Percentiles rank a stretch among this genome's conserved stretches.
Evolutionary conservation across 225 moss, liverwort and hornwort species (phyloP).

Genomic region (Neckera pumila): DNA sequence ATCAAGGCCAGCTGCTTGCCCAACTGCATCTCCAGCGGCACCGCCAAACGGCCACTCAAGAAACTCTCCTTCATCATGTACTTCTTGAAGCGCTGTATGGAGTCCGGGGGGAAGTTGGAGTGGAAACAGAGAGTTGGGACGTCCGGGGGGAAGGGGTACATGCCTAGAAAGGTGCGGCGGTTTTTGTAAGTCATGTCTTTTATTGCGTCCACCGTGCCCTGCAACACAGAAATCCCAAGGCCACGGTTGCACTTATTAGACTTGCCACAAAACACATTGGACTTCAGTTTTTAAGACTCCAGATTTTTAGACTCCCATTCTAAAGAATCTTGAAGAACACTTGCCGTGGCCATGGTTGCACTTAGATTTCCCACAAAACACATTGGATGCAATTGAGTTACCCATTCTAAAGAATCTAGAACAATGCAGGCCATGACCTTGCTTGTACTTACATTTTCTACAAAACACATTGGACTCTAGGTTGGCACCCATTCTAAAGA

Average conservation of each 20-base stretch:
- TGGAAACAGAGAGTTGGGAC: conserved; percentile 70
- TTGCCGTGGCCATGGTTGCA: not conserved
- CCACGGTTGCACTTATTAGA: not conserved
- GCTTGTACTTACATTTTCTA: not conserved
- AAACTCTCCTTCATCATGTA: conserved; percentile 32
- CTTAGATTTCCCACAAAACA: too few species aligned
- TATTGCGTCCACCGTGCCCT: conserved; percentile 76
- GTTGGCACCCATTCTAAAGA: not conserved
- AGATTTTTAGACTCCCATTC: too few species aligned
- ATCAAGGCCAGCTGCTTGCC: conserved; percentile 33
- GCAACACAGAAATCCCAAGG: not conserved
- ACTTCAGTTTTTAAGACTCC: not conserved
- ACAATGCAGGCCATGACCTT: not conserved
- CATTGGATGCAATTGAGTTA: not conserved
- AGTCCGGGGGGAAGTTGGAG: conserved; percentile 57
- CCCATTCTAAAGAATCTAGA: not conserved
- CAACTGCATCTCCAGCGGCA: conserved; percentile 32
- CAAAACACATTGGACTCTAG: too few species aligned
- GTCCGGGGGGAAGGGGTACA: conserved; percentile 39
- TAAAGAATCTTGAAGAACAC: not conserved
- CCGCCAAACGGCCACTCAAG: not conserved
- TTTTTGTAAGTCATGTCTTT: conserved; percentile 68
- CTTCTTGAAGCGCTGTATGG: conserved; percentile 27
- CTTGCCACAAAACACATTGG: not conserved
- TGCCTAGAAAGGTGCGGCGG: conserved; percentile 48